Base-by-base conservation (phyloP, 2,329 filamentous ascomycete species). In the Claviceps quebecensis region DNA sequence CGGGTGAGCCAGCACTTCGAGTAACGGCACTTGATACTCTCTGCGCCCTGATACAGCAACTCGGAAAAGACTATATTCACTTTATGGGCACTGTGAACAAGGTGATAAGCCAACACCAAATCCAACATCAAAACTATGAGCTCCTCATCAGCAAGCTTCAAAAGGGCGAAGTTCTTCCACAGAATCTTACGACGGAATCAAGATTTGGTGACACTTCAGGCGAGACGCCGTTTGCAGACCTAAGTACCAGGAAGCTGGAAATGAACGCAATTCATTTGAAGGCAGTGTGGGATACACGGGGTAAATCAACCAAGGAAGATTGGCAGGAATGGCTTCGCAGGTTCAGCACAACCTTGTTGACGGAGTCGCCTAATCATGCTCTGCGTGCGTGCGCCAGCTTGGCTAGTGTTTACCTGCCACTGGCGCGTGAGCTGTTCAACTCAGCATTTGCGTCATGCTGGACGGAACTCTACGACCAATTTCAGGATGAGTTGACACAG, bases 261-360 rank as follows among this genome's bases (percentile, higher is more conserved):
- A 91, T 97, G 67, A 99, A 98, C 59, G 89, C 95, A 48, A 90
- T 97, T 56, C 94, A 98, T 72, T 74, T 99, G 22, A 96, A 97
- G 68, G 85, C 86, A 56, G 93, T 94, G 0, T 99, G 93, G 93
- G 93, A 97, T 60, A 93, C 94, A 0, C 89, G 85, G 53, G 89
- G 94, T 54, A 96, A 96, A 63, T 96, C 91, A 0, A 99, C 93
- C 9, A 89, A 90, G 60, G 93, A 99, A 64, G 93, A 99, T 68
- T 99, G 93, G 93, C 87, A 95, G 61, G 93, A 99, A 66, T 99
- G 93, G 93, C 88, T 98, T 68, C 82, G 94, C 55, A 80, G 91
- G 29, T 95, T 98, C 69, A 97, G 91, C 63, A 91, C 95, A 37
- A 95, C 95, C 52, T 75, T 98, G 7, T 76, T 99, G 45, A 87